phyloP scores from a whole-genome alignment of 2,329 filamentous ascomycete species.

The Pestalotiopsis sp. region DNA sequence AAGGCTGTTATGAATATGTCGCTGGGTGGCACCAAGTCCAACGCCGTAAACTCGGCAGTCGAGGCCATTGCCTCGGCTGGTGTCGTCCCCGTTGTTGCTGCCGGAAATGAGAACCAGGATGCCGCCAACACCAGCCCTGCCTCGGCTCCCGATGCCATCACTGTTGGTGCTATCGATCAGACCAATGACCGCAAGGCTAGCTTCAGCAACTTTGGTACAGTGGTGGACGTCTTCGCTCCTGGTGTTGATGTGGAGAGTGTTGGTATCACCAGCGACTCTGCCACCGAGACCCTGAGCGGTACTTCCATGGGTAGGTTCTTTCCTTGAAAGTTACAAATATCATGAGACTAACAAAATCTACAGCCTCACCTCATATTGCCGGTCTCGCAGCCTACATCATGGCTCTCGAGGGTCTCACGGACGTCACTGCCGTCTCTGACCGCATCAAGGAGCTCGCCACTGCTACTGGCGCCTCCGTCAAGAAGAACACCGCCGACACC shows the following conservation, averaged over 20 bases:
- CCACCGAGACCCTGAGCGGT: slow-evolving; percentile 50
- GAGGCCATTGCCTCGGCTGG: slow-evolving; percentile 51
- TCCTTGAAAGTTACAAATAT: no score
- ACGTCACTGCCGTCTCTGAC: slow-evolving; percentile 45
- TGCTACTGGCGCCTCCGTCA: slow-evolving; percentile 47
- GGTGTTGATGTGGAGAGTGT: slow-evolving; percentile 58
- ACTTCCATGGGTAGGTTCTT: slow-evolving; percentile 57
- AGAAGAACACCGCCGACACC: slow-evolving; percentile 45
- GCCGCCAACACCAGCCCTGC: slow-evolving; percentile 55
- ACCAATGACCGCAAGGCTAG: slow-evolving; percentile 48
- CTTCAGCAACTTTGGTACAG: slow-evolving; percentile 62
- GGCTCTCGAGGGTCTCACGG: slow-evolving; percentile 52
- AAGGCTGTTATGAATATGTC: slow-evolving; percentile 68
- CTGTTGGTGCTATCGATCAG: slow-evolving; percentile 62
- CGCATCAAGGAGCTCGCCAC: slow-evolving; percentile 57
- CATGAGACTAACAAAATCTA: slow-evolving; percentile 26
- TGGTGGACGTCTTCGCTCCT: slow-evolving; percentile 59
- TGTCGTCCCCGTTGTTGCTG: slow-evolving; percentile 61
- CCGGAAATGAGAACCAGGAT: slow-evolving; percentile 60
- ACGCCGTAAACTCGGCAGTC: slow-evolving; percentile 59
- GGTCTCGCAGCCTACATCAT: slow-evolving; percentile 73
- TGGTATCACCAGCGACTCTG: slow-evolving; percentile 52
- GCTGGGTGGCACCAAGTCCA: slow-evolving; percentile 53
- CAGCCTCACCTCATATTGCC: slow-evolving; percentile 68
- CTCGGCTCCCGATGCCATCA: slow-evolving; percentile 59